Percentiles rank a stretch among this genome's conserved stretches.
Evolutionary conservation across 306 rosid genomes (phyloP).

Genomic region (Ormosia semicastrata): DNA sequence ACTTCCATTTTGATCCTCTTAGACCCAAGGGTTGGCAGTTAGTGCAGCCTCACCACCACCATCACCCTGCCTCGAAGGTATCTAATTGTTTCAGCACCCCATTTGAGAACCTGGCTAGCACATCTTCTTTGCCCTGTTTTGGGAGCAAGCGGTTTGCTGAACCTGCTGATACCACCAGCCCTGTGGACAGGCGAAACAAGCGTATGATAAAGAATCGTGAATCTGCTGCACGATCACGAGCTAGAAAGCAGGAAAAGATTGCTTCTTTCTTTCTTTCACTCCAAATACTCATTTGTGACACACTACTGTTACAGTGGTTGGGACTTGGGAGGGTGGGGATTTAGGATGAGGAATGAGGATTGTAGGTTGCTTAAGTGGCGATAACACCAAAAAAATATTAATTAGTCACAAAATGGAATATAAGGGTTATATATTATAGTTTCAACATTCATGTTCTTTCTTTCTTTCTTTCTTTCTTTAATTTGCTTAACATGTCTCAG

Average conservation of each 20-base stretch:
- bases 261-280: not conserved
- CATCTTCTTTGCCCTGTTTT: constrained; percentile 34
- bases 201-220: constrained; percentile 94
- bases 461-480: too few species aligned
- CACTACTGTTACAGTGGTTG: too few species aligned
- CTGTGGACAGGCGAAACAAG: constrained; percentile 50
- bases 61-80: constrained; percentile 4
- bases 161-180: not conserved
- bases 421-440: too few species aligned
- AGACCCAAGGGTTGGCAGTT: not conserved
- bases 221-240: constrained; percentile 93
- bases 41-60: not conserved
- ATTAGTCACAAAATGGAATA: too few species aligned
- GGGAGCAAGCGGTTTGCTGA: constrained; percentile 41
- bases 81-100: constrained; percentile 1
- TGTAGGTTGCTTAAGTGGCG: too few species aligned
- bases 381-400: too few species aligned
- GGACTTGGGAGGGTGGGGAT: too few species aligned
- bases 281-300: not conserved
- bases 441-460: too few species aligned
- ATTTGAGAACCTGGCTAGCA: constrained; percentile 26
- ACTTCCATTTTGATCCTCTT: constrained; percentile 35
- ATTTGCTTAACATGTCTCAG: not conserved
- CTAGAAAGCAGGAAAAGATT: constrained; percentile 77
- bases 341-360: too few species aligned